Percentiles rank a stretch among this genome's conserved stretches.
phyloP scores from a whole-genome alignment of 495 filamentous ascomycete genomes.

The Penicillium ochrochloron region DNA sequence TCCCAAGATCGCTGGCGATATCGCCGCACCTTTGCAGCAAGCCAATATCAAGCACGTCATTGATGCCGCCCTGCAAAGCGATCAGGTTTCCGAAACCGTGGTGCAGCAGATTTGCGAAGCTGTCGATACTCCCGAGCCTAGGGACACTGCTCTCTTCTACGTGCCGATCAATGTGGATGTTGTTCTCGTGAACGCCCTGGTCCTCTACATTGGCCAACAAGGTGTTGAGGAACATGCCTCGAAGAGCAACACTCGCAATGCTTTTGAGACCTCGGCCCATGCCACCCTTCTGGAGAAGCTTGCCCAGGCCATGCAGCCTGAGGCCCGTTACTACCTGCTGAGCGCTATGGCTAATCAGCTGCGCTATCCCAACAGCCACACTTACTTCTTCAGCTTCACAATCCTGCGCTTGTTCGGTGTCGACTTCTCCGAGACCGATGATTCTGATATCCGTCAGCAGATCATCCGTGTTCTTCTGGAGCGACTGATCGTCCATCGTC shows the following conservation, averaged over 20 bases:
- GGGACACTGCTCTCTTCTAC: conserved; percentile 64
- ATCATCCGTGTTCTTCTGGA: conserved; percentile 88
- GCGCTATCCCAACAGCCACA: conserved; percentile 85
- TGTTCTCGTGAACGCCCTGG: conserved; percentile 76
- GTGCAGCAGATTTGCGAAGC: conserved; percentile 72
- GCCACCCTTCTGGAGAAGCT: conserved; percentile 75
- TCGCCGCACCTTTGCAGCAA: conserved; percentile 59
- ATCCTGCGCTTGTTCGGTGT: conserved; percentile 85
- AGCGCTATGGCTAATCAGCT: conserved; percentile 89
- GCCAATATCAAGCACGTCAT: conserved; percentile 69
- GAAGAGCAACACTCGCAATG: conserved; percentile 59
- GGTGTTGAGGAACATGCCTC: conserved; percentile 62
- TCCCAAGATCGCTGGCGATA: conserved; percentile 65
- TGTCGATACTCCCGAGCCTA: conserved; percentile 57
- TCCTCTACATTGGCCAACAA: conserved; percentile 77
- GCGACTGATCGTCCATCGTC: conserved; percentile 84
- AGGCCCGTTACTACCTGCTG: conserved; percentile 83
- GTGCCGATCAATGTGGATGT: conserved; percentile 67
- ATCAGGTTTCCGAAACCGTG: conserved; percentile 63
- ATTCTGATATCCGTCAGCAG: conserved; percentile 83
- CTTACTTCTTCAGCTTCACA: conserved; percentile 89
- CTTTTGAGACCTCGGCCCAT: conserved; percentile 78
- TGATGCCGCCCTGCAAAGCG: conserved; percentile 65
- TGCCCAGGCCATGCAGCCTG: conserved; percentile 71
- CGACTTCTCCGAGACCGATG: conserved; percentile 75